phyloP scores from a whole-genome alignment of 1,284 basidiomycete species.

The Apiotrichum montevideense region DNA sequence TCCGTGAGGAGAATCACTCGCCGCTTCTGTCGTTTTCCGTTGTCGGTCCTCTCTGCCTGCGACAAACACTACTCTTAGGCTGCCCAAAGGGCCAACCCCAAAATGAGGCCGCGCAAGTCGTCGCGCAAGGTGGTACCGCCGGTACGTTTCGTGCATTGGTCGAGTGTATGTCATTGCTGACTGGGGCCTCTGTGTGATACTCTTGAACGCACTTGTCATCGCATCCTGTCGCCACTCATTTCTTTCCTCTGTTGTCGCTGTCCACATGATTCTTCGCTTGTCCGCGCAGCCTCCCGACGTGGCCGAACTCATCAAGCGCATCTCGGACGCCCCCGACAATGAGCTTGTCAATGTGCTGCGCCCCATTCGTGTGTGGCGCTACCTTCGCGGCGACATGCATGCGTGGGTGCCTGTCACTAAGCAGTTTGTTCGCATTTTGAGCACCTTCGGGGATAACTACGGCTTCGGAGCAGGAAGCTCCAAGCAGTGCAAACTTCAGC shows the following conservation, averaged over 20 bases:
- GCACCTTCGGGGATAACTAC: slow-evolving; percentile 74
- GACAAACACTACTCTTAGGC: background rate
- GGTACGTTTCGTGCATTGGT: slow-evolving; percentile 13
- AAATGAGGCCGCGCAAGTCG: slow-evolving; percentile 40
- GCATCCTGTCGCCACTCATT: too few species aligned
- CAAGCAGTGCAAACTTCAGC: slow-evolving; percentile 53
- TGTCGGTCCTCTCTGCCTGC: too few species aligned
- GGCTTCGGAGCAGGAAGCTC: slow-evolving; percentile 25
- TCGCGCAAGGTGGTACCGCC: slow-evolving; percentile 32
- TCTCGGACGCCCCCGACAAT: slow-evolving; percentile 23
- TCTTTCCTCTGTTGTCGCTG: background rate
- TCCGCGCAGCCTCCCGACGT: slow-evolving; percentile 29
- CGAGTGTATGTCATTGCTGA: too few species aligned
- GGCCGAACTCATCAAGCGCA: slow-evolving; percentile 27
- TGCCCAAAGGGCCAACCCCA: background rate
- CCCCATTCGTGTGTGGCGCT: slow-evolving; percentile 61
- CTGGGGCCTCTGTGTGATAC: too few species aligned
- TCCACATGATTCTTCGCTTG: background rate
- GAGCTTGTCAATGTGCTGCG: slow-evolving; percentile 25
- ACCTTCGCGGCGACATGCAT: slow-evolving; percentile 94
- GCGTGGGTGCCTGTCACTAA: slow-evolving; percentile 94
- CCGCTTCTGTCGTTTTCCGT: too few species aligned
- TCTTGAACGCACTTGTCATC: too few species aligned
- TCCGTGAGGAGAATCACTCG: too few species aligned
- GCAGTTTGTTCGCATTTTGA: slow-evolving; percentile 85